Percentiles rank a stretch among this genome's conserved stretches.
Conservation (phyloP, 2,329 filamentous ascomycete species). For the Trichoderma koningii region DNA sequence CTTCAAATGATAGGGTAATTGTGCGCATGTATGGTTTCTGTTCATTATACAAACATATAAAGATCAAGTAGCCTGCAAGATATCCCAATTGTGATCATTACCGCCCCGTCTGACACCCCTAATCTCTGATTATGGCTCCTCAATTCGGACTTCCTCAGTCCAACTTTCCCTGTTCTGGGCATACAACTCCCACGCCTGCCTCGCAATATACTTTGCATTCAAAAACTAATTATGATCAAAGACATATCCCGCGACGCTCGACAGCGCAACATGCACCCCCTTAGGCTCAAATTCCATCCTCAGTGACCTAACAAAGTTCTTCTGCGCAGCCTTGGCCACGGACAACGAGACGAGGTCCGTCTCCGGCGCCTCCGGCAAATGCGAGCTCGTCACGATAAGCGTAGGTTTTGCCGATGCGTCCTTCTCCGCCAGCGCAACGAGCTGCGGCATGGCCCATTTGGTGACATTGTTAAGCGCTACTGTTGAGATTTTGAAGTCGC, state of each 20-base stretch:
- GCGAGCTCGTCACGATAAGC: conserved; percentile 52
- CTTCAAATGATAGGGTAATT: too few species aligned
- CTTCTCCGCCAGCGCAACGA: conserved; percentile 39
- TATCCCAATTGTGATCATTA: neutral
- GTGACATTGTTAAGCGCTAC: conserved; percentile 50
- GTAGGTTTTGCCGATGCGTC: conserved; percentile 43
- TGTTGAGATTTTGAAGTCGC: conserved; percentile 53
- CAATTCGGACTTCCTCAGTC: conserved; percentile 24
- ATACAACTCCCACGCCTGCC: conserved; percentile 30
- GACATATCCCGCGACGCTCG: conserved; percentile 47
- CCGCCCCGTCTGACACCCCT: too few species aligned
- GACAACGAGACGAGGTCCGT: conserved; percentile 53
- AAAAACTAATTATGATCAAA: conserved; percentile 22
- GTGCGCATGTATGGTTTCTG: too few species aligned
- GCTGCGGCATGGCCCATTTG: conserved; percentile 49
- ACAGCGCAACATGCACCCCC: conserved; percentile 50
- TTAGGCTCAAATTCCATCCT: conserved; percentile 41
- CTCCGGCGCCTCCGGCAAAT: conserved; percentile 50
- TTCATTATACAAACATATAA: too few species aligned
- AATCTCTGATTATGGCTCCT: neutral
- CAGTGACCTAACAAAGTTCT: conserved; percentile 52
- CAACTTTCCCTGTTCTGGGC: conserved; percentile 24
- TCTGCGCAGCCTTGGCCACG: conserved; percentile 54
- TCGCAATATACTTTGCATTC: conserved; percentile 30
- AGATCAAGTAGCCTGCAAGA: neutral